Evolutionary conservation across 78 protist species (phyloP).

Genomic region (Blattamonas nauphoetae): DNA sequence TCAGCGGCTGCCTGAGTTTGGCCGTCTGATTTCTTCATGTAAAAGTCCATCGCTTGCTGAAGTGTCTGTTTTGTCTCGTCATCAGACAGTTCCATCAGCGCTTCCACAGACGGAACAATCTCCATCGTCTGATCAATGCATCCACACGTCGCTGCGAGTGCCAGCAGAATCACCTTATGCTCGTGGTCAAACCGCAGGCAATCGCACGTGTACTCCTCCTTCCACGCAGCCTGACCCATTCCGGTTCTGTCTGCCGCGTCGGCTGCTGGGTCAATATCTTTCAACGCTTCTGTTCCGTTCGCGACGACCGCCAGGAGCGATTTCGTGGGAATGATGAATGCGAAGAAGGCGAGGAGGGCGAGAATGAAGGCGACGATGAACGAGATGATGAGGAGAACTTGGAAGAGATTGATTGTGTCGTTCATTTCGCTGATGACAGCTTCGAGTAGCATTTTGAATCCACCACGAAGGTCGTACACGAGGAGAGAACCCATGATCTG

Average conservation of each 20-base stretch:
- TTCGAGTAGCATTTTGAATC: background rate
- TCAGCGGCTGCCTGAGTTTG: too few species aligned
- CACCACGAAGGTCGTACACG: background rate
- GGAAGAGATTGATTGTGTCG: background rate
- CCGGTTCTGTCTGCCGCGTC: background rate
- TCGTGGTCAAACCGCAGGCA: background rate
- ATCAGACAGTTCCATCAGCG: too few species aligned
- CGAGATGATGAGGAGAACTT: background rate
- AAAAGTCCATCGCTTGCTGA: too few species aligned
- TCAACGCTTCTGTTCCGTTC: background rate
- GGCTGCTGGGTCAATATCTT: background rate
- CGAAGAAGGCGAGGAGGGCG: background rate
- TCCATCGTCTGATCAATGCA: too few species aligned
- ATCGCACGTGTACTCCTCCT: background rate
- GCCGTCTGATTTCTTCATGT: too few species aligned
- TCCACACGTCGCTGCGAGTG: too few species aligned
- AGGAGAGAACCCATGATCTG: background rate
- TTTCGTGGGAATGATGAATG: background rate
- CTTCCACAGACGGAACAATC: too few species aligned
- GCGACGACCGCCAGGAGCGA: background rate
- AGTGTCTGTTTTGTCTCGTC: too few species aligned
- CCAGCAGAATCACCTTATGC: background rate
- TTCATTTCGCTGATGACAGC: background rate
- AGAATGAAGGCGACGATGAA: background rate
- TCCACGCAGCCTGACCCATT: background rate